Evolutionary conservation across 2,329 filamentous ascomycete species (phyloP).

Genomic region (Claviceps lovelessii): DNA sequence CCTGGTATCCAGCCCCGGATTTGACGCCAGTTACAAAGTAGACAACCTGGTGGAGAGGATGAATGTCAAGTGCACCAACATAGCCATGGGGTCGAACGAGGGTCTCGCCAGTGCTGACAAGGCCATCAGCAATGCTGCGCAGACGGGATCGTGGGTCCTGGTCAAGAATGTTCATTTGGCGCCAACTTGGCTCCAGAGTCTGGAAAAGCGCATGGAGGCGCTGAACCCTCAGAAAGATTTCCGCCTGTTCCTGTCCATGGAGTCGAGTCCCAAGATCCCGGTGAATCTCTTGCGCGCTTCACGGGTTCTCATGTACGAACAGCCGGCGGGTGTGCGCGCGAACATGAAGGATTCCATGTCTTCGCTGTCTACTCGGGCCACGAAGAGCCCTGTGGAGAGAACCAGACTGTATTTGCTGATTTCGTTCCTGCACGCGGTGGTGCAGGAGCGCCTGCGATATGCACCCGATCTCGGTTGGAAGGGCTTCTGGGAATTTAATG

Average conservation of each 20-base stretch:
- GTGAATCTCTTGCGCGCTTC: conserved; percentile 90
- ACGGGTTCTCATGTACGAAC: conserved; percentile 92
- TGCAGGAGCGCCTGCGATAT: conserved; percentile 89
- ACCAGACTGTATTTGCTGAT: conserved; percentile 78
- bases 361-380: conserved; percentile 59
- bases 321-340: conserved; percentile 86
- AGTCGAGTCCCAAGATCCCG: conserved; percentile 89
- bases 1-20: conserved; percentile 86
- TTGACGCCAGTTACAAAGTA: conserved; percentile 98
- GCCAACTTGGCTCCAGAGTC: conserved; percentile 87
- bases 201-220: conserved; percentile 92
- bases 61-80: conserved; percentile 77
- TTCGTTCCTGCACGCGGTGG: conserved; percentile 87
- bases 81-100: conserved; percentile 98
- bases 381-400: conserved; percentile 79
- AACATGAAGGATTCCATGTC: conserved; percentile 98
- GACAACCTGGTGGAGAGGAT: conserved; percentile 81
- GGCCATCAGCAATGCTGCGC: conserved; percentile 82
- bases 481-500: conserved; percentile 99
- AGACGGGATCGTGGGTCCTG: conserved; percentile 86
- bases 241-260: conserved; percentile 94
- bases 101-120: conserved; percentile 86
- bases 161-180: conserved; percentile 98
- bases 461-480: conserved; percentile 93
- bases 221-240: conserved; percentile 90